These are phyloP conservation scores for Suhomyces taliae DNA, from an alignment of 1,139 yeast genomes.

Conservation along the genomic window DNA sequence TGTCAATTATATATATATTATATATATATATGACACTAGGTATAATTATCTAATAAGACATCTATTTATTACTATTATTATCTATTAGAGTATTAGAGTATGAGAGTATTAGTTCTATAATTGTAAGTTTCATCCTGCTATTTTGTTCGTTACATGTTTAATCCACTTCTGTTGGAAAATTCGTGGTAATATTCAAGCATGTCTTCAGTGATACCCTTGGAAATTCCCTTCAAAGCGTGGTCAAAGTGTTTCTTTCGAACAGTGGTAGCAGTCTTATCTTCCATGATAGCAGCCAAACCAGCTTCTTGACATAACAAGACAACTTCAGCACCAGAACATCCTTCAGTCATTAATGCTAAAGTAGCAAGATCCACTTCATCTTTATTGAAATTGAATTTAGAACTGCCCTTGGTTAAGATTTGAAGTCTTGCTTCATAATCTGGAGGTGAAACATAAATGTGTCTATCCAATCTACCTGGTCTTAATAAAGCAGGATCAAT, in stretches of 20 bases:
- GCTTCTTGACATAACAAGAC: slow-evolving; percentile 93
- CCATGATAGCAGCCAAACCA: slow-evolving; percentile 89
- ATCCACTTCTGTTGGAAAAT: slow-evolving; percentile 54
- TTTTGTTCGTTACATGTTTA: slow-evolving; percentile 21
- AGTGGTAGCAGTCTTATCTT: slow-evolving; percentile 51
- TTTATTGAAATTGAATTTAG: slow-evolving; percentile 50
- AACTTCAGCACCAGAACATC: slow-evolving; percentile 96
- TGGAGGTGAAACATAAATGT: slow-evolving; percentile 90
- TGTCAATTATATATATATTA: too few species aligned
- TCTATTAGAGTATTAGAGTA: too few species aligned
- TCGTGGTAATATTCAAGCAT: slow-evolving; percentile 75
- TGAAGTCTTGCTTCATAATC: slow-evolving; percentile 75
- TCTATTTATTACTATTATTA: too few species aligned
- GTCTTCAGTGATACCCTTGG: slow-evolving; percentile 77
- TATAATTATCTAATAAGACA: too few species aligned
- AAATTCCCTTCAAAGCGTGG: slow-evolving; percentile 63
- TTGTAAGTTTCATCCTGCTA: too few species aligned
- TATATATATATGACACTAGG: too few species aligned
- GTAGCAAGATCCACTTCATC: slow-evolving; percentile 42
- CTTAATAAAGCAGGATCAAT: slow-evolving; percentile 89
- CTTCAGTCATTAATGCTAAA: slow-evolving; percentile 71
- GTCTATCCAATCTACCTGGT: slow-evolving; percentile 93
- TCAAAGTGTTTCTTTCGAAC: slow-evolving; percentile 70
- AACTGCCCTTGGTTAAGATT: slow-evolving; percentile 67
- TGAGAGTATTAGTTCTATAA: too few species aligned